Evolutionary conservation across 352 stramenopile genomes (phyloP), one percentile per base, ranked within the genome.

Genomic region (Phytophthora lateralis): DNA sequence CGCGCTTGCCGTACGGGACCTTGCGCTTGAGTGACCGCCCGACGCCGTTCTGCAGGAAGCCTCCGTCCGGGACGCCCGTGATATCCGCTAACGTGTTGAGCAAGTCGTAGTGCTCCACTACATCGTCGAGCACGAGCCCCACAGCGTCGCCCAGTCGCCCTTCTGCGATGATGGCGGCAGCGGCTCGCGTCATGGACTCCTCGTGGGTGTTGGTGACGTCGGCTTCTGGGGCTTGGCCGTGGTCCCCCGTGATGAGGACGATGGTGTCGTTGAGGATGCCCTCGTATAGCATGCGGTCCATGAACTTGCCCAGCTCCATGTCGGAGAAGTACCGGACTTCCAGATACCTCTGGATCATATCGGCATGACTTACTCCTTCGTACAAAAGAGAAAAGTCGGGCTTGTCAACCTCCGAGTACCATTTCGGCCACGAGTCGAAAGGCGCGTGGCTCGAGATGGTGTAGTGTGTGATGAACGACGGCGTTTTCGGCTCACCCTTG

Each of bases 401-500:
- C 14, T 80, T 62, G 2, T 69, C 62, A 0, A 12, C 3, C 3
- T 71, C 27, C 0, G 68, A 27, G 51, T 75, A 82, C 78, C 78
- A 85, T 39, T 69, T 60, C 5, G 78, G 73, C 17, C 58, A 58
- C 12, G 73, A 61, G 20, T 62, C 44, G 54, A 73, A 88, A 20
- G 70, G 63, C n/a, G 66, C 65, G 63, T 88, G 78, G 38, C 72
- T 85, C n/a, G 72, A 80, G 66, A 87, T 87, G 30, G 75, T 83
- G 63, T 82, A 88, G 43, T 83, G 73, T 17, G 73, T 83, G 45
- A 83, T 57, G 58, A 83, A 88, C 21, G 73, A 75, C 21, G 78
- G 75, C 20, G 50, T 63, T 47, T 79, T 82, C 0, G 62, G 27
- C n/a, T 76, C 38, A 0, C 63, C 64, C 0, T 34, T 59, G 2